Evolutionary conservation across 768 basidiomycete genomes (phyloP), one percentile per base, ranked within the genome.

Genomic region (Harrya chromipes): DNA sequence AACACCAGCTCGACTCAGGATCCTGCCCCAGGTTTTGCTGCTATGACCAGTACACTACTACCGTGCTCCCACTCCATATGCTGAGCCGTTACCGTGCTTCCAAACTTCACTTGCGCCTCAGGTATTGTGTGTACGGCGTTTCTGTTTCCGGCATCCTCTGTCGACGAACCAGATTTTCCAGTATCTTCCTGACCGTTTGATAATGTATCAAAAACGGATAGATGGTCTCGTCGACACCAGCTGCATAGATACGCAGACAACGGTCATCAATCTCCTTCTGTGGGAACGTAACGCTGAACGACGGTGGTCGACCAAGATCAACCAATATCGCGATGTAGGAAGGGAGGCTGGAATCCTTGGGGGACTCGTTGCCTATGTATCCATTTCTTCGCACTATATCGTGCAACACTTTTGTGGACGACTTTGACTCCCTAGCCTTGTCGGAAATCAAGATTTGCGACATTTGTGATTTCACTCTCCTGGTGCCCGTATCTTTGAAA

Each of bases 371-470:
- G 1, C 12, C 7, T 4, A 27, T 23, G 2, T 24, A 12, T 1
- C 26, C 0, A 16, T 10, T 24, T 20, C 50, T 46, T 4, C n/a
- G 29, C 40, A 23, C 3, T 27, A 50, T 47, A 1, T 14, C 6
- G 3, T 14, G 4, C 14, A 60, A 27, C 1, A 8, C 1, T n/a
- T 0, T 4, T 6, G 19, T 47, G 3, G 36, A 49, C 8, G 7
- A 1, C 16, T 2, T 35, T 4, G 44, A 49, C 16, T 10, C 19
- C 1, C 34, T 43, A 12, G 40, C 46, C 27, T 55, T 50, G 45
- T 54, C 58, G 9, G 61, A 61, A 33, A 66, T 47, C 27, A 63
- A 55, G 0, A 54, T 53, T 6, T 57, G 57, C 1, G 55, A 60
- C 37, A 43, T 50, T 11, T 33, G 40, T 16, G 33, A 39, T 12